Base-by-base conservation (phyloP, 176 grass and related monocot species). In the Sorghum bicolor region DNA sequence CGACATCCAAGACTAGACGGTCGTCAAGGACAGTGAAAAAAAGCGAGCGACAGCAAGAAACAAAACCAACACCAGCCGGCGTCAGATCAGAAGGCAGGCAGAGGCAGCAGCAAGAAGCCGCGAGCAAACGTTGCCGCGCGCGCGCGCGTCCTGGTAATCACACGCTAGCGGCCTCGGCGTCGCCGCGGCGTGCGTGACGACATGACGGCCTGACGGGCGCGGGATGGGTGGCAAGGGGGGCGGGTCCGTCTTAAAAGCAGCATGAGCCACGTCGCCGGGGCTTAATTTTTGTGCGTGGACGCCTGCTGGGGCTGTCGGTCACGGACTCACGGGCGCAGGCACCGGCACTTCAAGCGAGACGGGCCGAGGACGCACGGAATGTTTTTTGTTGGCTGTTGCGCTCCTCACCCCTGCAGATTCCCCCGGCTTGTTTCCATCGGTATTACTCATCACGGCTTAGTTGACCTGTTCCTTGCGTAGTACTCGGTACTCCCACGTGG, bases 321-420 rank as follows among this genome's bases (percentile, higher is more conserved):
- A 87, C 80, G 86, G 80, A 40, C 63, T 77, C 86, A 87, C 79
- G 85, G 79, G 64, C 20, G 70, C 63, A 10, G 61, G 70, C 71
- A 0, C 78, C 62, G 48, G 64, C 72, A 72, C 14, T 68, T 69
- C 62, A 47, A 28, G 78, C 78, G 68, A 57, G 45, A 53, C 29
- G 55, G 70, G 19, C 5, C 38, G 60, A 17, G 19, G 8, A 8
- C 7, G 40, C 25, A 66, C 55, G 70, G 71, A 40, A 55, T 68
- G 62, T 15, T 79, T 77, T 84, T 24, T 55, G 63, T 24, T 68
- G 82, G 40, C 4, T 33, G 57, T 16, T 34, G 55, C 22, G 17
- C 17, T 13, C 26, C 8, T 9, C 28, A 25, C 6, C 3, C 5
- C 53, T 5, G 17, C 43, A 83, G 57, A 83, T 83, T 83, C 70